Evolutionary conservation across 768 basidiomycete species (phyloP), one percentile per base, ranked within the genome.

Genomic region (Russula vinacea): DNA sequence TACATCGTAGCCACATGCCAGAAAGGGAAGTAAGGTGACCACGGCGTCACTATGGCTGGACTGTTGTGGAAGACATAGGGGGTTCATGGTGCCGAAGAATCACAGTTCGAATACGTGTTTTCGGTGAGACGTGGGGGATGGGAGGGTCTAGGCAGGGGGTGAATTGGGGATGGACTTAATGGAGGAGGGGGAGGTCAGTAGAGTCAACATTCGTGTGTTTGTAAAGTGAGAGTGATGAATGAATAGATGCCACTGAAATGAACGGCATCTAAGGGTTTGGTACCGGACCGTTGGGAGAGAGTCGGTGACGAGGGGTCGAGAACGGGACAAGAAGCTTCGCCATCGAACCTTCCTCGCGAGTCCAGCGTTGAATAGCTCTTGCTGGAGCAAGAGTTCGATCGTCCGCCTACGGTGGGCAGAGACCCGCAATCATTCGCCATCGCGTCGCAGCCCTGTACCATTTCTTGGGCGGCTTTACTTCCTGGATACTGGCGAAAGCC

Each of bases 391-490:
- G 32, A 51, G 53, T 33, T 16, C 69, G 71, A 44, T 71, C 29
- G 62, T 79, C 63, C 81, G 75, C 61, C 89, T 79, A 55, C 84
- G 83, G 42, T 87, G 82, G 9, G 84, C 83, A n/a, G 82, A 76
- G 62, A 82, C 78, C 32, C 84, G 83, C 11, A 83, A 80, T 85
- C 84, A 3, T 81, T 67, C 79, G 84, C 89, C 89, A 92, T 50
- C 86, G 80, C 9, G 84, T 84, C 1, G 82, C 84, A 2, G 88
- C 88, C 64, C 76, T 79, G 0, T 81, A 79, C 88, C 87, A 89
- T 54, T 85, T 69, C 83, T 72, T 86, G 81, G 65, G 82, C 83
- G 5, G 72, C 71, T 58, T 78, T 81, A 9, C 72, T 53, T 84
- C 82, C 64, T 77, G 80, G 64, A 67, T 32, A 45, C 69, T 70